Conservation (phyloP, 2,329 filamentous ascomycete species). For the Paradendryphiella salina region DNA sequence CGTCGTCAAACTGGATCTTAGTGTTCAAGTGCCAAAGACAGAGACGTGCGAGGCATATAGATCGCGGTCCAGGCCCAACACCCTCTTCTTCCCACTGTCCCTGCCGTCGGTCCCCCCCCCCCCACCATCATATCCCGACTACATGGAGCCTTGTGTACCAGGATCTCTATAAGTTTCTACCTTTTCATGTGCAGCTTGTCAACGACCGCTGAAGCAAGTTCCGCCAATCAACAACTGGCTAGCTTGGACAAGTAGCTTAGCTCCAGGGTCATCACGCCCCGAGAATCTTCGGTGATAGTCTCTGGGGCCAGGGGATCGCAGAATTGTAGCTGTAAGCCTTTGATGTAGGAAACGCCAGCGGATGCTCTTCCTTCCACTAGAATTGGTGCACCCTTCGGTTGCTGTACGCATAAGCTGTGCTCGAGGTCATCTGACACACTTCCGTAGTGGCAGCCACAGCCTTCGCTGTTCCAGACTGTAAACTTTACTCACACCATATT, state of each 20-base stretch:
- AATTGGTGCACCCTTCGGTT: neutral
- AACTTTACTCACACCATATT: too few relatives aligned
- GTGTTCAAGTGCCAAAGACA: neutral
- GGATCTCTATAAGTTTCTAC: neutral
- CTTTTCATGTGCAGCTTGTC: slow-evolving; percentile 5
- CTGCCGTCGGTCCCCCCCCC: slow-evolving; percentile 3
- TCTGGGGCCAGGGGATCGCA: neutral
- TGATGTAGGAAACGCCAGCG: neutral
- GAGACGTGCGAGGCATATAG: slow-evolving; percentile 2
- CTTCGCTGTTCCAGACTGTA: neutral
- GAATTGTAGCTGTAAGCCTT: neutral
- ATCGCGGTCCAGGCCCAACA: slow-evolving; percentile 8
- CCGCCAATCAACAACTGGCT: slow-evolving; percentile 2
- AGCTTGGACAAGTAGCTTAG: neutral
- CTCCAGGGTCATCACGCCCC: slow-evolving; percentile 5
- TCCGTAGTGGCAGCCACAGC: neutral
- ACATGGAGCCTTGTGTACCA: slow-evolving; percentile 6
- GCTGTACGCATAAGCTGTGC: neutral
- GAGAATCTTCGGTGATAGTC: slow-evolving; percentile 9
- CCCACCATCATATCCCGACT: slow-evolving; percentile 1
- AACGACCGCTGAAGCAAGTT: neutral
- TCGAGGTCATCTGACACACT: too few relatives aligned
- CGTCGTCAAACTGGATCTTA: neutral
- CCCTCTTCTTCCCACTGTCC: neutral
- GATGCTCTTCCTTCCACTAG: neutral